These are phyloP conservation scores for Thermothielavioides terrestris DNA, from an alignment of 495 filamentous ascomycete species.

Conservation along the genomic window DNA sequence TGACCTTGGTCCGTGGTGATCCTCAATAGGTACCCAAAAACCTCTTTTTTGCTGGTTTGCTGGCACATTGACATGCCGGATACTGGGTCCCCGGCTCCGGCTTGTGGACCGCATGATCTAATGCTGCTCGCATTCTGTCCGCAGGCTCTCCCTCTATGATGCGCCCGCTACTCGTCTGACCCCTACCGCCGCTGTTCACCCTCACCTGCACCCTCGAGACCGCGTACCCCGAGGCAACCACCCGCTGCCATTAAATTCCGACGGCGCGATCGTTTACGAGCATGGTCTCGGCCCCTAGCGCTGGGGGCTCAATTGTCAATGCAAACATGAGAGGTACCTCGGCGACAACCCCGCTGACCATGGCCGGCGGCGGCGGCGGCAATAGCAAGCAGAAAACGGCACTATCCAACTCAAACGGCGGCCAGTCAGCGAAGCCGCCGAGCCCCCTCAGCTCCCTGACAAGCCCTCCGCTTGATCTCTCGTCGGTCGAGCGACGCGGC, in stretches of 20 bases:
- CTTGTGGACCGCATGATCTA: constrained; percentile 1
- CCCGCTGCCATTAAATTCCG: neutral
- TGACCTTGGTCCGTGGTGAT: neutral
- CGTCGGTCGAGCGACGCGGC: constrained; percentile 84
- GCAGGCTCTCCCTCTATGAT: constrained; percentile 8
- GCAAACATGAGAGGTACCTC: constrained; percentile 43
- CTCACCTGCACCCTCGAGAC: neutral
- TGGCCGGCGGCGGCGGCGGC: constrained; percentile 25
- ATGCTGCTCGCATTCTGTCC: neutral
- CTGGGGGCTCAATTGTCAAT: constrained; percentile 26
- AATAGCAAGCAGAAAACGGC: constrained; percentile 35
- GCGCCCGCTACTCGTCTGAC: constrained; percentile 6
- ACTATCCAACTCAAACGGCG: constrained; percentile 45
- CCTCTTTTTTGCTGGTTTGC: neutral
- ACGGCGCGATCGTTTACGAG: constrained; percentile 13
- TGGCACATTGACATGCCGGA: neutral
- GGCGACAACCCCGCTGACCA: constrained; percentile 26
- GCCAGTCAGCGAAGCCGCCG: constrained; percentile 41
- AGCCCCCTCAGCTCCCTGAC: constrained; percentile 44
- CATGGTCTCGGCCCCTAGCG: constrained; percentile 34
- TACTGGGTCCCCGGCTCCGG: neutral
- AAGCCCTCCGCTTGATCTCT: constrained; percentile 64
- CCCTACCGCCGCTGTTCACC: constrained; percentile 1
- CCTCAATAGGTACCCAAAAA: neutral
- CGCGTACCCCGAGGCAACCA: neutral